Percentiles rank a stretch among this genome's conserved stretches.
Evolutionary conservation across 768 basidiomycete genomes (phyloP).

Genomic region (Pluteus cervinus): DNA sequence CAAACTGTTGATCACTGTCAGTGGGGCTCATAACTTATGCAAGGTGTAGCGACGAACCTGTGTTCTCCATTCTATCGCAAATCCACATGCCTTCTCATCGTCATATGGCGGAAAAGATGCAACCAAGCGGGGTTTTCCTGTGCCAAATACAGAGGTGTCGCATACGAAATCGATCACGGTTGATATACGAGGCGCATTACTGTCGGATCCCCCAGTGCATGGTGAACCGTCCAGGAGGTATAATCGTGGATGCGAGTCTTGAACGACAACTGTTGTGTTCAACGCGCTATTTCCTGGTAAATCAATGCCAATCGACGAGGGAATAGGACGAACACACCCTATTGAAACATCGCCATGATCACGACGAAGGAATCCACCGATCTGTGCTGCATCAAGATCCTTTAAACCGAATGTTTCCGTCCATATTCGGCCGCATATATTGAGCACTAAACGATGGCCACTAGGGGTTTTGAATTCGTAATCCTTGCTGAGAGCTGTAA

Average conservation of each 20-base stretch:
- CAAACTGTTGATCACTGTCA: constrained; percentile 36
- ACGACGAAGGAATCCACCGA: constrained; percentile 57
- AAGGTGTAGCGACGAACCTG: constrained; percentile 41
- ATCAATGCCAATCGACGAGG: neutral
- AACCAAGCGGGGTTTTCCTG: constrained; percentile 49
- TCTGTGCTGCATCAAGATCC: constrained; percentile 42
- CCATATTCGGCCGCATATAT: constrained; percentile 54
- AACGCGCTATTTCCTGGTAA: constrained; percentile 32
- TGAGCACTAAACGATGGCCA: constrained; percentile 46
- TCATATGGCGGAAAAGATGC: constrained; percentile 63
- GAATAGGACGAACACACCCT: constrained; percentile 40
- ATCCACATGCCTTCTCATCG: constrained; percentile 66
- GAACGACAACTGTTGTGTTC: constrained; percentile 58
- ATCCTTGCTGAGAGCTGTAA: constrained; percentile 47
- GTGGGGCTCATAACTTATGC: neutral
- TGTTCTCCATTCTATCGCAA: constrained; percentile 80
- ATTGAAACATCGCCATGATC: constrained; percentile 67
- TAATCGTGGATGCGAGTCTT: constrained; percentile 48
- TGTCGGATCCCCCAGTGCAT: constrained; percentile 43
- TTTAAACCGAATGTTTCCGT: constrained; percentile 56
- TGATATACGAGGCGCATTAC: constrained; percentile 42
- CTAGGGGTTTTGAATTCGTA: constrained; percentile 46
- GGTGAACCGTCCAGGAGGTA: constrained; percentile 56
- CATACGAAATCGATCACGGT: constrained; percentile 76
- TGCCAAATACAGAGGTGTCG: constrained; percentile 54